Evolutionary conservation across 1,284 basidiomycete species (phyloP).

Genomic region (Heterobasidion annosum): DNA sequence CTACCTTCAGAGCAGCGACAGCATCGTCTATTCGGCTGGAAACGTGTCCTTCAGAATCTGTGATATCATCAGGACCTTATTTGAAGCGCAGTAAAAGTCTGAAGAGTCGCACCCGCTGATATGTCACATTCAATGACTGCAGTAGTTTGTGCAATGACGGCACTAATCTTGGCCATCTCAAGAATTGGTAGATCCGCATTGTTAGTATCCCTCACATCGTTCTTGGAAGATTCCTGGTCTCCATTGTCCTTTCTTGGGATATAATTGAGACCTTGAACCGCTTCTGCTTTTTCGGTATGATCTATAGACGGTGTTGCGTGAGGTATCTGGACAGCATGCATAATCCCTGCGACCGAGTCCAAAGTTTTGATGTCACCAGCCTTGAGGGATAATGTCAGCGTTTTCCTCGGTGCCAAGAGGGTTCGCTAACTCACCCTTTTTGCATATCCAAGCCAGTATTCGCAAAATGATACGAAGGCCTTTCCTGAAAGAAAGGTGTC

Average conservation of each 20-base stretch:
- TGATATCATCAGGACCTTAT: neutral
- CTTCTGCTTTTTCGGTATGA: too few relatives aligned
- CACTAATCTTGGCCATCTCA: constrained; percentile 7
- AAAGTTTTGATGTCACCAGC: constrained; percentile 38
- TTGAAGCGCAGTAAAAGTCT: too few relatives aligned
- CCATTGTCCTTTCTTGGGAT: neutral
- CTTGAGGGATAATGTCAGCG: constrained; percentile 21
- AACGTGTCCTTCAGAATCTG: constrained; percentile 5
- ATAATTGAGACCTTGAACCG: too few relatives aligned
- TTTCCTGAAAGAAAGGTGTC: constrained; percentile 33
- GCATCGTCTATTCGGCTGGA: constrained; percentile 6
- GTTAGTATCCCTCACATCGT: neutral
- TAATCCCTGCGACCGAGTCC: constrained; percentile 27
- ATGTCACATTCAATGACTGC: constrained; percentile 5
- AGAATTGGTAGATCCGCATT: neutral
- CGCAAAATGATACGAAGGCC: constrained; percentile 53
- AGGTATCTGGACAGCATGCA: constrained; percentile 1
- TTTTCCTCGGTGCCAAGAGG: neutral
- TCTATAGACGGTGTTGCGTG: neutral
- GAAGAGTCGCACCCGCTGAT: neutral
- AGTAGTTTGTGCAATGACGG: constrained; percentile 9
- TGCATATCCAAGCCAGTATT: constrained; percentile 31
- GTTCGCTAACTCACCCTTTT: constrained; percentile 16
- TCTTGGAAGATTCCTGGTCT: neutral
- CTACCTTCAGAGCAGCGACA: constrained; percentile 6